A percentile compares a stretch with the other conserved stretches of the same genome.
Evolutionary conservation across 805 yeast species (phyloP).

Genomic region (Torulaspora franciscae): DNA sequence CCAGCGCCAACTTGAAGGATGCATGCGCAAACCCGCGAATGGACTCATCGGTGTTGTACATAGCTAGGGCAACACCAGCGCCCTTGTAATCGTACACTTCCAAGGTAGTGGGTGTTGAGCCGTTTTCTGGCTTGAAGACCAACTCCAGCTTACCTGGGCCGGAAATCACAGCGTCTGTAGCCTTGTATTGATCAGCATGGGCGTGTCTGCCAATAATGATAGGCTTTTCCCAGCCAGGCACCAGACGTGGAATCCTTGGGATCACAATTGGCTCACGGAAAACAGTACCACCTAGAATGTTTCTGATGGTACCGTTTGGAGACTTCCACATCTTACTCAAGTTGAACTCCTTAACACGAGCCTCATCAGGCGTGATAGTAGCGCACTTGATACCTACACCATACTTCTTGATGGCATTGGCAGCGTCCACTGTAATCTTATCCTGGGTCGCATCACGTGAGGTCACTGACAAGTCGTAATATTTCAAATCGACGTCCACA

Average conservation of each 20-base stretch:
- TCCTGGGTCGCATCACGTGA: conserved; percentile 68
- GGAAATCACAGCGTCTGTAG: conserved; percentile 65
- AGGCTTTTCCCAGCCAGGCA: conserved; percentile 78
- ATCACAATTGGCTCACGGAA: conserved; percentile 81
- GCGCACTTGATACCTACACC: conserved; percentile 86
- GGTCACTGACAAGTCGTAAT: conserved; percentile 67
- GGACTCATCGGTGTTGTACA: conserved; percentile 80
- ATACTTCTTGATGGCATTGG: conserved; percentile 64
- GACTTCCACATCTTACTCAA: conserved; percentile 81
- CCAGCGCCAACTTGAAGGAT: conserved; percentile 68
- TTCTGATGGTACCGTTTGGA: conserved; percentile 81
- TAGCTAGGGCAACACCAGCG: conserved; percentile 68
- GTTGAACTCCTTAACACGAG: conserved; percentile 66
- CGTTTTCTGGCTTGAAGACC: conserved; percentile 60
- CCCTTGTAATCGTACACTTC: conserved; percentile 56
- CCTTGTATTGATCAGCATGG: conserved; percentile 79
- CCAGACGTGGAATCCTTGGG: conserved; percentile 68
- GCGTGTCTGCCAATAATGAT: conserved; percentile 85
- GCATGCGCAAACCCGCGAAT: conserved; percentile 75
- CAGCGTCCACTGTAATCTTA: conserved; percentile 71
- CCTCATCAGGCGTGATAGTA: conserved; percentile 80
- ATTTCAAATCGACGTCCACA: conserved; percentile 67
- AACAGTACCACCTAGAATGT: conserved; percentile 76
- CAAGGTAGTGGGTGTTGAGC: conserved; percentile 41
- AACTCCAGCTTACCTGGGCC: conserved; percentile 59